Percentiles rank a stretch among this genome's conserved stretches.
Conservation (phyloP, 2,329 filamentous ascomycete genomes). For the Fusarium citri region DNA sequence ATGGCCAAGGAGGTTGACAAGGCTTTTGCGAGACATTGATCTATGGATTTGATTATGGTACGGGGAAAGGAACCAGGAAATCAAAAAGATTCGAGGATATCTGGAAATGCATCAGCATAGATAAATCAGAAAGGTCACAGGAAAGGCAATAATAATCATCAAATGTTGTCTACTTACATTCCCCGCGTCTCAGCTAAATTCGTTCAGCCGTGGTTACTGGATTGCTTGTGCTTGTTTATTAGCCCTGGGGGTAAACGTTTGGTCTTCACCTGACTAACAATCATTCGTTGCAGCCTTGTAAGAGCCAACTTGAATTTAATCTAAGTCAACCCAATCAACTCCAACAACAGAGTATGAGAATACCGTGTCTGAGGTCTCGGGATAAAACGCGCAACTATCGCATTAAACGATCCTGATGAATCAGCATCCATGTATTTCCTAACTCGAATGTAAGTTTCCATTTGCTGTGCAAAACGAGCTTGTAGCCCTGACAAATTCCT, state of each 20-base stretch:
- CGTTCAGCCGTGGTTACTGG: not conserved
- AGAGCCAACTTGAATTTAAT: not conserved
- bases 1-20: conserved; percentile 24
- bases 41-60: not conserved
- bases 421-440: not conserved
- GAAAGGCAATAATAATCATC: not conserved
- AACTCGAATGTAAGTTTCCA: not conserved
- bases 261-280: not conserved
- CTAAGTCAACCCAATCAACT: not conserved
- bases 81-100: not conserved
- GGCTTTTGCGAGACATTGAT: not conserved
- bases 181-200: not conserved
- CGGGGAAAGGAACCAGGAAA: not conserved
- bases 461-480: not conserved
- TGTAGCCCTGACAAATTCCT: not conserved
- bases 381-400: not conserved
- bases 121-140: not conserved
- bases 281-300: not conserved
- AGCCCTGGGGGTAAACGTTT: not conserved
- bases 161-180: not conserved
- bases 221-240: not conserved
- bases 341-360: not conserved
- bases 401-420: too few relatives aligned
- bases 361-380: not conserved
- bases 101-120: conserved; percentile 2